Conservation (phyloP, 257 asterid genomes). For the Scutellaria baicalensis region DNA sequence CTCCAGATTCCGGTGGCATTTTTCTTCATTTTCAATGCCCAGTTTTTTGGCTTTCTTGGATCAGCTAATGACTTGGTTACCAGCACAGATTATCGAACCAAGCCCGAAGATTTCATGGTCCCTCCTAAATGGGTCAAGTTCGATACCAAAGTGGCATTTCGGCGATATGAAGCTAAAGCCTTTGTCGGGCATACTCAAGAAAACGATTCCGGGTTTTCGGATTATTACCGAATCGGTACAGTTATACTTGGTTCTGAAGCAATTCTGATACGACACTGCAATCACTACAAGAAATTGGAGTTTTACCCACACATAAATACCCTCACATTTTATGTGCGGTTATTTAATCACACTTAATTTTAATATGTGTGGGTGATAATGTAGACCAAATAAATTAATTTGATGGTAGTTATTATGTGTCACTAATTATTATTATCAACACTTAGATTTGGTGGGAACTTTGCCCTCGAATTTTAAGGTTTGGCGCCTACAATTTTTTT, state of each 20-base stretch:
- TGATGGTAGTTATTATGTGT: too few relatives aligned
- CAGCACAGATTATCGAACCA: conserved; percentile 4
- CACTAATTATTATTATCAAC: too few relatives aligned
- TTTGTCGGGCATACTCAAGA: background rate
- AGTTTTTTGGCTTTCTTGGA: conserved; percentile 3
- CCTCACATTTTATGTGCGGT: too few relatives aligned
- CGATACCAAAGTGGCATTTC: conserved; percentile 11
- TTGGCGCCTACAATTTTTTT: too few relatives aligned
- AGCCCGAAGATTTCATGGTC: conserved; percentile 14
- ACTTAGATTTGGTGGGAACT: too few relatives aligned
- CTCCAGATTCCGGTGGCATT: background rate
- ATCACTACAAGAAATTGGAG: too few relatives aligned
- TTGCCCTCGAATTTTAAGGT: too few relatives aligned
- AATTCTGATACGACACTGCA: conserved; percentile 10
- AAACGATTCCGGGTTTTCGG: conserved; percentile 22
- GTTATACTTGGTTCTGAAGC: conserved; percentile 12
- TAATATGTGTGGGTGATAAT: too few relatives aligned
- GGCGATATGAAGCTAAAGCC: conserved; percentile 12
- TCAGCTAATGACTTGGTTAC: background rate
- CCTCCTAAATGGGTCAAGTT: conserved; percentile 28
- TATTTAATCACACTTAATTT: too few relatives aligned
- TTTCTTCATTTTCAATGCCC: conserved; percentile 1
- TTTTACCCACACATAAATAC: too few relatives aligned
- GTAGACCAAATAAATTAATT: too few relatives aligned
- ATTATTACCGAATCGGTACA: conserved; percentile 6